Conservation (phyloP, 768 basidiomycete genomes). For the Mrakia hoshinonis region DNA sequence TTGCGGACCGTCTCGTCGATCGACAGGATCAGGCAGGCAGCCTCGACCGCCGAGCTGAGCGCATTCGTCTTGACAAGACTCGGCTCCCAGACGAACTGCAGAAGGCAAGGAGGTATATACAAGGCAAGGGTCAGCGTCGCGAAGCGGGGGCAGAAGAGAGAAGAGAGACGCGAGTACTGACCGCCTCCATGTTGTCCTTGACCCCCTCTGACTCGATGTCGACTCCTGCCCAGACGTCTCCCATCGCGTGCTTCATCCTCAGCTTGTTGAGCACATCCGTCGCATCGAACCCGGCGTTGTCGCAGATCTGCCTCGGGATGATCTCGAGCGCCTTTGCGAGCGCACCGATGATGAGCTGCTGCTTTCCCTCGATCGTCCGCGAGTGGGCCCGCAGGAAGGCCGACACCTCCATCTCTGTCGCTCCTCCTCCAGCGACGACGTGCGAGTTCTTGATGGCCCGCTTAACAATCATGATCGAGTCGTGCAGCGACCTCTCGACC, state of each 20-base stretch:
- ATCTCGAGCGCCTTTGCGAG: conserved; percentile 96
- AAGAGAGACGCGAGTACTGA: not conserved
- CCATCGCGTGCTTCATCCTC: conserved; percentile 86
- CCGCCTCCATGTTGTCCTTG: conserved; percentile 85
- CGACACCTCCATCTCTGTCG: conserved; percentile 97
- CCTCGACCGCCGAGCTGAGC: conserved; percentile 88
- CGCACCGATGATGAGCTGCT: conserved; percentile 84
- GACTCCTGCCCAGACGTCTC: conserved; percentile 80
- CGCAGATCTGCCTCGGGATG: conserved; percentile 95
- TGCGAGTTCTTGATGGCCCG: conserved; percentile 90
- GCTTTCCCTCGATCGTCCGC: conserved; percentile 86
- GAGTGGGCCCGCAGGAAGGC: conserved; percentile 87
- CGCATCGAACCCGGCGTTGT: conserved; percentile 95
- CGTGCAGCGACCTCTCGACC: conserved; percentile 92
- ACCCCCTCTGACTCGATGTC: conserved; percentile 84
- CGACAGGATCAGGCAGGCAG: conserved; percentile 87
- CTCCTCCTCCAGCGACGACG: conserved; percentile 95
- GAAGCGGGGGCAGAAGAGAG: not conserved
- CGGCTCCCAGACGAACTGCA: conserved; percentile 88
- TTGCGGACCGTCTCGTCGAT: conserved; percentile 96
- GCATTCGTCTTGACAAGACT: conserved; percentile 91
- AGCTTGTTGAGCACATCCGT: conserved; percentile 96
- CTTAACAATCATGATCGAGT: conserved; percentile 99
- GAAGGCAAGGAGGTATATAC: too few relatives aligned
- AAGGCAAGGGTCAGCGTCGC: not conserved